A percentile compares a stretch with the other conserved stretches of the same genome.
Evolutionary conservation across 2,329 filamentous ascomycete species (phyloP).

Genomic region (Alternaria alternata): DNA sequence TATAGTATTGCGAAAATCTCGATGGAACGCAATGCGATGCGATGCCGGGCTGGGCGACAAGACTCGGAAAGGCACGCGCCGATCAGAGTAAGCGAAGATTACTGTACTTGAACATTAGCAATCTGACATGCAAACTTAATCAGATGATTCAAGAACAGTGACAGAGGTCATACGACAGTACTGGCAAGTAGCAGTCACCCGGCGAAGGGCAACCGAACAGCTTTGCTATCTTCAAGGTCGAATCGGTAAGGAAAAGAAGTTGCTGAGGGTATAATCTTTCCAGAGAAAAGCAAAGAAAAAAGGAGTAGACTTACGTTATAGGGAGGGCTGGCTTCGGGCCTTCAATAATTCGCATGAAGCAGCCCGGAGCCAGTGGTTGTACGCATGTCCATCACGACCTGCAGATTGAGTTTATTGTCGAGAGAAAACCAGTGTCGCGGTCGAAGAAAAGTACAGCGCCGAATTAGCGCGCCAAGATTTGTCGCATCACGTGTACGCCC

Average conservation of each 20-base stretch:
- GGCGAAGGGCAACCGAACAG: slow-evolving; percentile 69
- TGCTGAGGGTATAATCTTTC: slow-evolving; percentile 77
- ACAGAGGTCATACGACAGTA: slow-evolving; percentile 76
- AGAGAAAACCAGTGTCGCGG: slow-evolving; percentile 20
- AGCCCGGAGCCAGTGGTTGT: slow-evolving; percentile 13
- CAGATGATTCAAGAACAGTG: not conserved
- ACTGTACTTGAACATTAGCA: slow-evolving; percentile 22
- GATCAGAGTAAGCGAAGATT: slow-evolving; percentile 9
- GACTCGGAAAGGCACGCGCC: not conserved
- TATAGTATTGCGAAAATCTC: slow-evolving; percentile 1
- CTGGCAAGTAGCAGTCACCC: slow-evolving; percentile 88
- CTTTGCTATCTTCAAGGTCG: slow-evolving; percentile 82
- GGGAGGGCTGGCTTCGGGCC: slow-evolving; percentile 9
- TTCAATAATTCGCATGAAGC: slow-evolving; percentile 6
- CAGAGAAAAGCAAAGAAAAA: slow-evolving; percentile 30
- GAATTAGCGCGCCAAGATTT: slow-evolving; percentile 26
- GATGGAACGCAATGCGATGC: not conserved
- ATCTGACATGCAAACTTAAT: slow-evolving; percentile 6
- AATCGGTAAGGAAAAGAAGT: slow-evolving; percentile 92
- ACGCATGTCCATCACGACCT: not conserved
- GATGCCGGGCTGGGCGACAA: not conserved
- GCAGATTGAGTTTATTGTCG: slow-evolving; percentile 1
- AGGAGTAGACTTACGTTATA: slow-evolving; percentile 13
- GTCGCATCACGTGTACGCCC: slow-evolving; percentile 13
- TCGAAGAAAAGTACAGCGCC: slow-evolving; percentile 32